These are phyloP conservation scores for Martensiomyces pterosporus DNA, from an alignment of 192 early-diverging fungal species.

Conservation along the genomic window DNA sequence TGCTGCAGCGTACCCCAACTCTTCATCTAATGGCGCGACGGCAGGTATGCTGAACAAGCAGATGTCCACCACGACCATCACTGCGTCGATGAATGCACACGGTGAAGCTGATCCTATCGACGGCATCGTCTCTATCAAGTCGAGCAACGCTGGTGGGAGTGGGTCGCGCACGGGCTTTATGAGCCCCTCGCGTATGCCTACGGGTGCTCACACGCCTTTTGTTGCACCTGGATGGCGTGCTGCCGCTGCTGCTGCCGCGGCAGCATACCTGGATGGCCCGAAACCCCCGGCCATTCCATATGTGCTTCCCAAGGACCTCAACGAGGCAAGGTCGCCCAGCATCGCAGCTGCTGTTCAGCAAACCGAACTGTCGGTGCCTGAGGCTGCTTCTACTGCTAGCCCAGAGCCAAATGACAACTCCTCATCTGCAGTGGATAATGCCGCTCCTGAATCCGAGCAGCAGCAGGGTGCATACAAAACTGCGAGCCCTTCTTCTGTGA, in stretches of 20 bases:
- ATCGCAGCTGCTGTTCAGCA: conserved; percentile 6
- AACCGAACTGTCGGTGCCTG: too few relatives aligned
- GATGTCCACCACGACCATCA: conserved; percentile 31
- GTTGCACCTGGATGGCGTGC: conserved; percentile 25
- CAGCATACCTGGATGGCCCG: conserved; percentile 27
- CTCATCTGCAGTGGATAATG: too few relatives aligned
- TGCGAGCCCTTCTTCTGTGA: too few relatives aligned
- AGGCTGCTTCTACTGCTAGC: too few relatives aligned
- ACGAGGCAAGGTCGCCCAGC: conserved; percentile 29
- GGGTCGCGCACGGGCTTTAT: neutral
- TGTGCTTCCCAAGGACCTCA: conserved; percentile 41
- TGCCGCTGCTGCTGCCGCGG: conserved; percentile 27
- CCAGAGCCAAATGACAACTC: too few relatives aligned
- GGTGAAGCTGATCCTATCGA: conserved; percentile 50
- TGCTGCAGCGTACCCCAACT: conserved; percentile 28
- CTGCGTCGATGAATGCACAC: conserved; percentile 47
- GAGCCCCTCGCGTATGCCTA: conserved; percentile 24
- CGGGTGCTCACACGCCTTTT: conserved; percentile 41
- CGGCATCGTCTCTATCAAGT: conserved; percentile 49
- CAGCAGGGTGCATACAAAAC: too few relatives aligned
- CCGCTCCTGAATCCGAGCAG: too few relatives aligned
- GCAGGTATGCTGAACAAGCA: conserved; percentile 11
- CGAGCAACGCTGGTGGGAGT: conserved; percentile 8
- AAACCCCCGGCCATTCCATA: conserved; percentile 17
- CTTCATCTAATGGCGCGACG: neutral